A percentile compares a stretch with the other conserved stretches of the same genome.
Evolutionary conservation across 2,329 filamentous ascomycete genomes (phyloP).

Genomic region (Coniella lustricola): DNA sequence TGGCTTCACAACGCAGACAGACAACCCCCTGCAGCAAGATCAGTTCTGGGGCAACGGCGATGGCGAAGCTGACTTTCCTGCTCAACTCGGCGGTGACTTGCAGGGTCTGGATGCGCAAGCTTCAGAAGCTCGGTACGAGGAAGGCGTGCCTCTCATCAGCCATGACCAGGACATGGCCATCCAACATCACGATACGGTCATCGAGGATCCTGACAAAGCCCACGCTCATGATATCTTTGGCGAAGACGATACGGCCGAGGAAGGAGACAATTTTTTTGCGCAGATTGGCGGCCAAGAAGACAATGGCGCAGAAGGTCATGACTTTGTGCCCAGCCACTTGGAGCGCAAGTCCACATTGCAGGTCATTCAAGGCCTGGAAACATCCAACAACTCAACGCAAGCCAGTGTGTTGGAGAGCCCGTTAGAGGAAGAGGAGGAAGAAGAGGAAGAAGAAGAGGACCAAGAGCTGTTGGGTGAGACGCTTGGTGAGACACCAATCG

Average conservation of each 20-base stretch:
- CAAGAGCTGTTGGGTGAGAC: constrained; percentile 17
- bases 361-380: constrained; percentile 47
- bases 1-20: constrained; percentile 10
- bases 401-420: constrained; percentile 24
- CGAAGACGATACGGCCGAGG: constrained; percentile 37
- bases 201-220: constrained; percentile 19
- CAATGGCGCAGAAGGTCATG: constrained; percentile 22
- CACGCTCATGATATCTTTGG: constrained; percentile 28
- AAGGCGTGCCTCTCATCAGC: constrained; percentile 59
- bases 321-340: constrained; percentile 29
- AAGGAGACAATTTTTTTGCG: constrained; percentile 54
- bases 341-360: constrained; percentile 65
- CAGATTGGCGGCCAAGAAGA: constrained; percentile 33
- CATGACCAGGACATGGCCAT: constrained; percentile 26
- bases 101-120: constrained; percentile 34
- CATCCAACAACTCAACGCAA: constrained; percentile 21
- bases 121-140: constrained; percentile 57
- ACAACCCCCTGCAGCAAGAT: constrained; percentile 11
- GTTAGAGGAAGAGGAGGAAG: constrained; percentile 25
- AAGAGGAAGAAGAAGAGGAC: constrained; percentile 25
- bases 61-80: constrained; percentile 16
- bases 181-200: constrained; percentile 15
- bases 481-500: background rate
- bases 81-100: constrained; percentile 37
- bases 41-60: constrained; percentile 17